Evolutionary conservation across 768 basidiomycete species (phyloP).

Genomic region (Tylopilus felleus): DNA sequence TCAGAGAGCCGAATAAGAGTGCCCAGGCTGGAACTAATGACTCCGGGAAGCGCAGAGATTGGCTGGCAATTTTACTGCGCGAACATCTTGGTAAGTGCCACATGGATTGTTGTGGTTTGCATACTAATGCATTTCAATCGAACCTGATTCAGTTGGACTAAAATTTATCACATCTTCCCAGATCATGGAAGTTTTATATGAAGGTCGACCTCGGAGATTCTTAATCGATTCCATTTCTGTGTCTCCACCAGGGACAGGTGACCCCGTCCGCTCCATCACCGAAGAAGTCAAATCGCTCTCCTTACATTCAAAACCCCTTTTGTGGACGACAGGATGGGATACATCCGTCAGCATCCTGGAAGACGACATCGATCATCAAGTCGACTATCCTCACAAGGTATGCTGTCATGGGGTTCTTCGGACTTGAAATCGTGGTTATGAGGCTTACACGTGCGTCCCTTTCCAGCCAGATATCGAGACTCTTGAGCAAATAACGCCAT

Average conservation of each 20-base stretch:
- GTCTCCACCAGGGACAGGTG: conserved; percentile 15
- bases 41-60: conserved; percentile 48
- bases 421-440: conserved; percentile 6
- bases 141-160: conserved; percentile 55
- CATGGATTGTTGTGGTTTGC: neutral
- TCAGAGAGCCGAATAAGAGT: conserved; percentile 14
- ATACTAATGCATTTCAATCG: conserved; percentile 6
- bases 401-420: conserved; percentile 9
- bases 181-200: conserved; percentile 59
- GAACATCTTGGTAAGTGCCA: conserved; percentile 57
- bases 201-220: conserved; percentile 58
- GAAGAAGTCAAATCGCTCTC: conserved; percentile 44
- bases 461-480: conserved; percentile 46
- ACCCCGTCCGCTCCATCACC: conserved; percentile 34
- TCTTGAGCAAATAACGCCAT: conserved; percentile 38
- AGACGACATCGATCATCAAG: conserved; percentile 25
- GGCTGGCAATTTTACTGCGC: conserved; percentile 63
- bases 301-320: conserved; percentile 35
- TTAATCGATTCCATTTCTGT: conserved; percentile 45
- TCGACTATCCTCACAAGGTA: conserved; percentile 34
- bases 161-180: conserved; percentile 65
- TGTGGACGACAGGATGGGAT: conserved; percentile 73
- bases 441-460: conserved; percentile 12
- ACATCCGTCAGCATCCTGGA: conserved; percentile 47
- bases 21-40: conserved; percentile 16